Evolutionary conservation across 2,329 filamentous ascomycete species (phyloP), one percentile per base, ranked within the genome.

Genomic region (Epichloe scottii): DNA sequence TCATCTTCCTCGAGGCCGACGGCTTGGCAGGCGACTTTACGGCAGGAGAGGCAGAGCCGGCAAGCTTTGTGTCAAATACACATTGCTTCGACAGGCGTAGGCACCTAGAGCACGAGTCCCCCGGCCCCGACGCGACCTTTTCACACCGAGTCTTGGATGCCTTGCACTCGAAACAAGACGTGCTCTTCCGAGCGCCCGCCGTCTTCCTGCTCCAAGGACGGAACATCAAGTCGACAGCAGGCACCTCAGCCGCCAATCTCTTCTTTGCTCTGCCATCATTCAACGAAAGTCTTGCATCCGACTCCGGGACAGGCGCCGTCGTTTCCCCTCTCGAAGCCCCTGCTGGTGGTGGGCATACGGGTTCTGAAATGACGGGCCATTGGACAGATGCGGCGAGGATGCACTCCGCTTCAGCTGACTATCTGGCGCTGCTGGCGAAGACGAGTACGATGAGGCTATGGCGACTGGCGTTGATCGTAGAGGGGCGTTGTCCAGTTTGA

Each of bases 121-220:
- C 45, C 14, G 45, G 43, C 8, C 7, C 50, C 34, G 44, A 34
- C 4, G 33, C 4, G 7, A 46, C 38, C 50, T 46, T 51, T 38
- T 51, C 50, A 15, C 50, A 51, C 12, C 50, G 50, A 34, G 45
- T 46, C 50, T 51, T 51, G 50, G 44, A 48, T 6, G 26, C 17
- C 39, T 48, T 51, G 44, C 50, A 51, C 50, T 51, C 50, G 19
- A 33, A 21, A 12, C 45, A 51, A 14, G 50, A 46, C 2, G 33
- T 48, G 26, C 43, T 51, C 26, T 39, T 40, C 19, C 44, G 44
- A 11, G 45, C 43, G 11, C 43, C 43, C 8, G 43, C 43, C 15
- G 21, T 37, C 43, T 51, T 51, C 15, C 38, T 42, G 45, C 50
- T 51, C 50, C 50, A 47, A 2, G 45, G 44, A 41, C 44, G 45